These are phyloP conservation scores for Erodium chrysanthum DNA, from an alignment of 441 rosid species.

Conservation along the genomic window DNA sequence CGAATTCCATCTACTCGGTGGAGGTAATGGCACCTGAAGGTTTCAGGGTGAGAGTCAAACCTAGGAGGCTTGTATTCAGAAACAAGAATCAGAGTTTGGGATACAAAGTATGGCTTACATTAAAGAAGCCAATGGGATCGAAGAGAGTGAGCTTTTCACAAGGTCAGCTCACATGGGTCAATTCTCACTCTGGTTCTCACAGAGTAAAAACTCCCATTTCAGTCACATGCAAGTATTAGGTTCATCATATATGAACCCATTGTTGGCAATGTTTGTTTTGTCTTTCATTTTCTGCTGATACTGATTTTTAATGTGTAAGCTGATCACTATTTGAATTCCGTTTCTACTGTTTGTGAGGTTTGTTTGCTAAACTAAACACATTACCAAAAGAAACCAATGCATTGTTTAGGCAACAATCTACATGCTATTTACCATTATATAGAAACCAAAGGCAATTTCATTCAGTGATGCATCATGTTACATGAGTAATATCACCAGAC, in stretches of 20 bases:
- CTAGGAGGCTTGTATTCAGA: conserved; percentile 36
- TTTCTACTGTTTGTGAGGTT: neutral
- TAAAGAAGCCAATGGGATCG: conserved; percentile 35
- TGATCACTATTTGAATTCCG: neutral
- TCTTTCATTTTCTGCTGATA: conserved; percentile 13
- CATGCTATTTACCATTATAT: neutral
- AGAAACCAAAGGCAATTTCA: neutral
- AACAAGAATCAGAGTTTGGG: conserved; percentile 45
- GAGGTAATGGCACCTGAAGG: conserved; percentile 42
- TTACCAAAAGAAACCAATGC: no score
- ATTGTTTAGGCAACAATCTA: no score
- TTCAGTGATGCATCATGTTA: neutral
- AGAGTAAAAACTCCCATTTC: conserved; percentile 77
- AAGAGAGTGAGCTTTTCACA: conserved; percentile 31
- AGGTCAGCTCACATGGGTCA: conserved; percentile 74
- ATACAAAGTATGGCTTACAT: conserved; percentile 47
- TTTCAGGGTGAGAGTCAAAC: conserved; percentile 37
- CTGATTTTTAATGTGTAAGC: neutral
- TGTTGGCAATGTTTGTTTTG: neutral
- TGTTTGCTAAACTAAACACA: neutral
- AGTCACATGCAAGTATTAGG: conserved; percentile 55
- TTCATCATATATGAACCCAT: neutral
- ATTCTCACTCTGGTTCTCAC: conserved; percentile 34
- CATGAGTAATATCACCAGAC: neutral
- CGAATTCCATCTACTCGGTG: conserved; percentile 42